Base-by-base conservation (phyloP, 108 stramenopile genomes). In the Schizochytrium sp. region DNA sequence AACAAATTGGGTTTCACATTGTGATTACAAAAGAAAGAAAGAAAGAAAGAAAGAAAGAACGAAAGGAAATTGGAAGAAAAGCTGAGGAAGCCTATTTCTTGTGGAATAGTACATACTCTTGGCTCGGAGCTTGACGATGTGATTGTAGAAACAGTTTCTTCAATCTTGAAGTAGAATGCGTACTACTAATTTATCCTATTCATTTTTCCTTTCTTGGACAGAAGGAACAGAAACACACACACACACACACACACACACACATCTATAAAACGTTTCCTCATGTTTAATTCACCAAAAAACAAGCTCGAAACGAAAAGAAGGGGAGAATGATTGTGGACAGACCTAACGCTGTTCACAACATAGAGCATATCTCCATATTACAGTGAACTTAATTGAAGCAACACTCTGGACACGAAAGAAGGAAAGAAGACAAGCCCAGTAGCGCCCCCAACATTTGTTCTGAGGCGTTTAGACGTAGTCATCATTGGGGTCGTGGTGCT, bases 401-500 rank as follows among this genome's bases (percentile, higher is more conserved):
- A 58, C 10, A n/a, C 59, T 17, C 19, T n/a, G 17, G 59, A 60
- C 19, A 60, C 17, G 59, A 60, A 60, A 60, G 59, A 60, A 60
- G 59, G 19, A n/a, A 1, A n/a, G 59, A 58, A 28, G 28, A 28
- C 28, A 28, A 28, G 28, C 28, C 28, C 28, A 28, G 28, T 28
- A 28, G 28, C 28, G 28, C 28, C 28, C 28, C 28, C 28, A 28
- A 28, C 28, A 28, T 28, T 28, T 28, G 28, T 28, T 13, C 64
- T 10, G 12, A 69, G 28, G 64, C 40, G 40, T 64, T 69, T 15
- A 69, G 42, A 69, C 64, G 15, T 69, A 69, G 64, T 69, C 64
- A 44, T 69, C 64, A 44, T 69, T 69, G 12, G 64, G 64, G 64
- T 69, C 64, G 28, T 69, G 44, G 64, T 69, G 64, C 10, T 69